Evolutionary conservation across 2,329 filamentous ascomycete genomes (phyloP).

Genomic region (Neoarthrinium moseri): DNA sequence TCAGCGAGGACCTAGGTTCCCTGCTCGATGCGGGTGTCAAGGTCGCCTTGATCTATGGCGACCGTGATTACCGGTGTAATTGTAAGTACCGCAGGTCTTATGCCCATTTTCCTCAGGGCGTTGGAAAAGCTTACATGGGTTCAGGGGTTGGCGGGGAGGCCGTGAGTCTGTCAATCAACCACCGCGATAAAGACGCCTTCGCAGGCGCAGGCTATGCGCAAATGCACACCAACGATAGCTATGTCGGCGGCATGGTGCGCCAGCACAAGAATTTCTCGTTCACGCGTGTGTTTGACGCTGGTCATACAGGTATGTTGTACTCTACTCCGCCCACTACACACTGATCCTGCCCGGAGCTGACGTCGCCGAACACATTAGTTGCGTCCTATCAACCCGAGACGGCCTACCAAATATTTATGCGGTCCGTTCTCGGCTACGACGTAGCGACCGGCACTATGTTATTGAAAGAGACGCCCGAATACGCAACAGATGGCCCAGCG

Average conservation of each 20-base stretch:
- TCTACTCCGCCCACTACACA: conserved; percentile 32
- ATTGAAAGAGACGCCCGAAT: conserved; percentile 18
- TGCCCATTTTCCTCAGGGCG: conserved; percentile 36
- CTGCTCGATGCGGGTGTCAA: conserved; percentile 5
- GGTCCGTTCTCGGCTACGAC: conserved; percentile 1
- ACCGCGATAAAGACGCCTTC: neutral
- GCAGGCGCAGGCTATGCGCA: conserved; percentile 2
- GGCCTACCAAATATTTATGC: conserved; percentile 5
- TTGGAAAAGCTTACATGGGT: neutral
- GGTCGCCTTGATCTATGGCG: conserved; percentile 4
- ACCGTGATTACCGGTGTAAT: conserved; percentile 7
- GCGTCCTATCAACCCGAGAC: conserved; percentile 6
- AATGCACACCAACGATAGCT: neutral
- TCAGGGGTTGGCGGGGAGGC: conserved; percentile 4
- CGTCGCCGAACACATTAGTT: conserved; percentile 29
- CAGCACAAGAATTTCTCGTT: conserved; percentile 4
- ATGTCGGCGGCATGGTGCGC: conserved; percentile 3
- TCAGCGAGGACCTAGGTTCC: conserved; percentile 1
- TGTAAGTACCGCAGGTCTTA: conserved; percentile 29
- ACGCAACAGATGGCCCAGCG: conserved; percentile 13
- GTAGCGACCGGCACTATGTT: conserved; percentile 29
- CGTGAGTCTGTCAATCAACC: conserved; percentile 2
- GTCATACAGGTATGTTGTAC: conserved; percentile 12
- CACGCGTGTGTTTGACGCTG: conserved; percentile 5
- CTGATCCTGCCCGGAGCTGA: conserved; percentile 33